phyloP scores from a whole-genome alignment of 305 asterid genomes.

The Ajuga reptans region DNA sequence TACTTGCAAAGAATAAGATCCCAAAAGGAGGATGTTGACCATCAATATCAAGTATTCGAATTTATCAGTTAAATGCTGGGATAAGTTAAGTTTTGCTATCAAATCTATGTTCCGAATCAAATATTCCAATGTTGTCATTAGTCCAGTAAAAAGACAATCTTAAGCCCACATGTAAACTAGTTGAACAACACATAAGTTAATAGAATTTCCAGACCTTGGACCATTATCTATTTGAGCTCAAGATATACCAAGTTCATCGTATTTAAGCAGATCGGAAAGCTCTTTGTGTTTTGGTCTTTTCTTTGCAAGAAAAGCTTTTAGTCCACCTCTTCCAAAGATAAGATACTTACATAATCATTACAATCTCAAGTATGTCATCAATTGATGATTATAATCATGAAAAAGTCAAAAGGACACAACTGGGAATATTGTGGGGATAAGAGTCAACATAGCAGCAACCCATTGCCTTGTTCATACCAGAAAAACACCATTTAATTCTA shows the following conservation, averaged over 20 bases:
- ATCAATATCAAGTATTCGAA: not conserved
- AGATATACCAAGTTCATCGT: not conserved
- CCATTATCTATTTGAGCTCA: not conserved
- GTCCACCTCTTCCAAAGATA: not conserved
- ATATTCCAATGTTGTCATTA: not conserved
- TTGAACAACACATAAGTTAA: not conserved
- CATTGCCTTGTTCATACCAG: not conserved
- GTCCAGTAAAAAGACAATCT: not conserved
- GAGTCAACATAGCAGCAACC: not conserved
- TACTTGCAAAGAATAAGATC: constrained; percentile 1
- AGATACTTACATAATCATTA: not conserved
- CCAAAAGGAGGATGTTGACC: not conserved
- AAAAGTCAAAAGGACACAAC: not conserved
- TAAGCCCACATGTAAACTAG: not conserved
- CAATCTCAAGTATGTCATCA: not conserved
- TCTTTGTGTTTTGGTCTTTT: not conserved
- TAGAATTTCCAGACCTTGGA: not conserved
- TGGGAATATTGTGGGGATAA: not conserved
- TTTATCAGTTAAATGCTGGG: not conserved
- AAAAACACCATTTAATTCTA: not conserved
- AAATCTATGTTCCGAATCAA: not conserved
- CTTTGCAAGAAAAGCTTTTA: not conserved
- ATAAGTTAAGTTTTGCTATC: not conserved
- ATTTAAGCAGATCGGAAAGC: not conserved
- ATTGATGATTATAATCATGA: not conserved